Base-by-base conservation (phyloP, 2,329 filamentous ascomycete genomes). In the Amphichorda felina region DNA sequence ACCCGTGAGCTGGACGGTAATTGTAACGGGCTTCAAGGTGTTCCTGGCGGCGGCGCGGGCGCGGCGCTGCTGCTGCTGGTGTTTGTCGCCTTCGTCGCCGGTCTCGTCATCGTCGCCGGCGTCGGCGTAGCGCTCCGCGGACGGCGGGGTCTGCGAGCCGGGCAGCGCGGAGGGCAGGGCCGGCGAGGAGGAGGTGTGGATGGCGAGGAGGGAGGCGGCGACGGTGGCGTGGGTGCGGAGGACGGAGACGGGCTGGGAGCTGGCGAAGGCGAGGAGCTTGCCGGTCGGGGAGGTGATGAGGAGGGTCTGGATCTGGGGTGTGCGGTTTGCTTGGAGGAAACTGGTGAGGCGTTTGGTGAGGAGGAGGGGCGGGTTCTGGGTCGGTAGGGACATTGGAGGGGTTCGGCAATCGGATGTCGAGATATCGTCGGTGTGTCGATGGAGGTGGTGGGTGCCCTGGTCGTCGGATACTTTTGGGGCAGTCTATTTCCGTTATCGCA, bases 171-270 rank as follows among this genome's bases (percentile, higher is more conserved):
- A 57, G 25, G 61, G 53, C 5, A 70, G 53, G 36, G 58, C 51
- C 33, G 54, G 47, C 19, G 59, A 59, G 10, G 61, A 58, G 17
- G 60, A 57, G 28, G 66, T 61, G 53, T 79, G 75, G 30, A 77
- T 65, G 15, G 65, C 60, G 61, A 74, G 75, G 15, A 79, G 65
- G 5, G 70, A 75, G 39, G 72, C 71, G 29, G 75, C 75, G 40
- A 79, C 71, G 39, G 75, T 79, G 45, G 71, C 72, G 51, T 79
- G 73, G 8, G 70, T 74, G 47, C 75, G 73, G 27, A 80, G 66
- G 15, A 65, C 59, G 40, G 66, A 59, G 44, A 75, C 70, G 33
- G 73, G 60, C 30, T 72, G 61, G 3, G 64, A 56, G 34, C 70
- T 72, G 27, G 74, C 70, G 51, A 76, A 73, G 38, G 75, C 70